These are phyloP conservation scores for Heterococcus sp. DNA, from an alignment of 108 stramenopile species.

Conservation along the genomic window DNA sequence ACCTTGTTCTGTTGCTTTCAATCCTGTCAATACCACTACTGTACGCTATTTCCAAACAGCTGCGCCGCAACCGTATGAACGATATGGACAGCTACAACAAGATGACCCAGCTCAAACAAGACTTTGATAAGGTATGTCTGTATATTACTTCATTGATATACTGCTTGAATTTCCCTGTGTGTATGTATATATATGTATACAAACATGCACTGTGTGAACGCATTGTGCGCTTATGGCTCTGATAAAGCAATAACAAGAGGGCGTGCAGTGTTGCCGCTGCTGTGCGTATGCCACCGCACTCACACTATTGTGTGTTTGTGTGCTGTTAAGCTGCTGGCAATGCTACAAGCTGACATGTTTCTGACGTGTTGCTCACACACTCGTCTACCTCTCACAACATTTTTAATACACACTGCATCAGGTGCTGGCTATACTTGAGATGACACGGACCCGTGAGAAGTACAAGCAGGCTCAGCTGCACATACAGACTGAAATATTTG, in stretches of 20 bases:
- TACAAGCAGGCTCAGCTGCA: constrained; percentile 37
- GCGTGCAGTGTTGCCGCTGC: not conserved
- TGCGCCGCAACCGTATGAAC: constrained; percentile 84
- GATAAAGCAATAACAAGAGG: not conserved
- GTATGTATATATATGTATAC: not conserved
- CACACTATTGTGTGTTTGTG: no score
- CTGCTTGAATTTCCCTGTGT: not conserved
- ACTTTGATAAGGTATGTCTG: constrained; percentile 72
- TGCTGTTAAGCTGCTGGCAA: not conserved
- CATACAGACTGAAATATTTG: constrained; percentile 13
- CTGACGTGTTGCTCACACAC: no score
- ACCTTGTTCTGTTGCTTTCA: no score
- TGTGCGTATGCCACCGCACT: not conserved
- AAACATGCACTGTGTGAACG: not conserved
- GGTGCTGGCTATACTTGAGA: constrained; percentile 49
- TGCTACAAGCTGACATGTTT: not conserved
- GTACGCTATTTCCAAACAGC: no score
- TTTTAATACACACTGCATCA: no score
- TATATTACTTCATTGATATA: constrained; percentile 30
- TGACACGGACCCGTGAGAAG: constrained; percentile 71
- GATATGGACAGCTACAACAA: constrained; percentile 84
- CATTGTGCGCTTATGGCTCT: no score
- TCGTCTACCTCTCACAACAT: no score
- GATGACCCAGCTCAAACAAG: constrained; percentile 70
- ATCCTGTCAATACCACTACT: no score